These are phyloP conservation scores for Cryptosporidium muris DNA, from an alignment of 169 alveolate species.

Conservation along the genomic window DNA sequence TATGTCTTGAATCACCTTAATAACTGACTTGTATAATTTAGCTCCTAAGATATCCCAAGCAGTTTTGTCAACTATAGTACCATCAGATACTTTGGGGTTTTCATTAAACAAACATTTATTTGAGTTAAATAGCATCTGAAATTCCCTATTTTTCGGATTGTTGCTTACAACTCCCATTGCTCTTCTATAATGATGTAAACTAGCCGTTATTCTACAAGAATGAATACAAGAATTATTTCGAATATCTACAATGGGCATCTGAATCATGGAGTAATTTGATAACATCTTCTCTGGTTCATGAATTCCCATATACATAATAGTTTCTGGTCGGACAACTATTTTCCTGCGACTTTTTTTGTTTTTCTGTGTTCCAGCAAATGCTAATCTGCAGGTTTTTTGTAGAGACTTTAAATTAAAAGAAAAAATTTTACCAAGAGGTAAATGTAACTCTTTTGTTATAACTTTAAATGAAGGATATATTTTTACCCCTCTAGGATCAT, in stretches of 20 bases:
- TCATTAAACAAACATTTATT: conserved; percentile 22
- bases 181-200: conserved; percentile 55
- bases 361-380: conserved; percentile 40
- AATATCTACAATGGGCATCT: conserved; percentile 4
- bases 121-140: conserved; percentile 1
- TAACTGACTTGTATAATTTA: conserved; percentile 10
- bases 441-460: neutral
- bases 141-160: conserved; percentile 45
- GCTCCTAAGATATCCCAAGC: conserved; percentile 54
- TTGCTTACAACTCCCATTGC: conserved; percentile 54
- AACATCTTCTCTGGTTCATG: conserved; percentile 61
- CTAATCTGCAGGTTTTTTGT: conserved; percentile 58
- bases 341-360: conserved; percentile 44
- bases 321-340: conserved; percentile 45
- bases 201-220: neutral
- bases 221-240: neutral
- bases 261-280: conserved; percentile 3
- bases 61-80: conserved; percentile 9
- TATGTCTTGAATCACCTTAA: neutral
- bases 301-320: conserved; percentile 51
- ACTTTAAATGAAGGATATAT: conserved; percentile 12
- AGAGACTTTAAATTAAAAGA: neutral
- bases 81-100: neutral
- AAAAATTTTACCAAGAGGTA: conserved; percentile 10
- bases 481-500: conserved; percentile 2